Evolutionary conservation across 177 flowering plant genomes (phyloP).

Genomic region (Tripterygium wilfordii): DNA sequence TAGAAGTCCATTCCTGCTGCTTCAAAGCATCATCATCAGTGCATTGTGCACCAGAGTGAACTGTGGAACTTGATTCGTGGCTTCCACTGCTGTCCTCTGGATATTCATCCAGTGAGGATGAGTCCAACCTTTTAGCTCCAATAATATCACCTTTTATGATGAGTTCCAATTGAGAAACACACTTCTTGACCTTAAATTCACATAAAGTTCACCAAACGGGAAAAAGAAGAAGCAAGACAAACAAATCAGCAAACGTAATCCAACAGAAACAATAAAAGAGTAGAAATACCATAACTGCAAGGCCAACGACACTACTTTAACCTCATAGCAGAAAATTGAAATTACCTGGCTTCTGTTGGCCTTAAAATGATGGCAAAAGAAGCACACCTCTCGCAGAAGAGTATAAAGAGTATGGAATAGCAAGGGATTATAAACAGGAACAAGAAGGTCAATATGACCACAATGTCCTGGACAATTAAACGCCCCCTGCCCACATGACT

Average conservation of each 20-base stretch:
- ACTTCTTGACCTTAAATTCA: constrained; percentile 43
- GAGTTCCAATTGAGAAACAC: constrained; percentile 45
- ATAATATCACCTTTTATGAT: constrained; percentile 66
- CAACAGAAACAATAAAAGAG: too few species aligned
- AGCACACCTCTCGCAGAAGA: constrained; percentile 52
- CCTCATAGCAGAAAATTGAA: not conserved
- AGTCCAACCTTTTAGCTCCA: constrained; percentile 42
- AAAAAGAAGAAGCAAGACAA: not conserved
- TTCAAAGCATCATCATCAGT: constrained; percentile 8
- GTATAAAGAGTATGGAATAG: constrained; percentile 46
- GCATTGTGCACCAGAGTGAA: constrained; percentile 7
- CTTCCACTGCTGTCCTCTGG: constrained; percentile 33
- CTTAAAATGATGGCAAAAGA: constrained; percentile 62
- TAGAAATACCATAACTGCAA: too few species aligned
- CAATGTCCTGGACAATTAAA: constrained; percentile 77
- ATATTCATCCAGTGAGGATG: not conserved
- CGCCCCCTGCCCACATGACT: constrained; percentile 58
- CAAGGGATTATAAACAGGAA: constrained; percentile 72
- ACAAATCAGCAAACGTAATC: too few species aligned
- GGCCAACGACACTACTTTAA: not conserved
- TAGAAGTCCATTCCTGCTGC: constrained; percentile 59
- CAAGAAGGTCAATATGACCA: constrained; percentile 84
- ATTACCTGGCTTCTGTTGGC: constrained; percentile 38
- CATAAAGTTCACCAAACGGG: not conserved
- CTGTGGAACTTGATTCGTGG: constrained; percentile 16